Percentiles rank a stretch among this genome's conserved stretches.
Conservation (phyloP, 768 basidiomycete genomes). For the Kondoa malvinella region DNA sequence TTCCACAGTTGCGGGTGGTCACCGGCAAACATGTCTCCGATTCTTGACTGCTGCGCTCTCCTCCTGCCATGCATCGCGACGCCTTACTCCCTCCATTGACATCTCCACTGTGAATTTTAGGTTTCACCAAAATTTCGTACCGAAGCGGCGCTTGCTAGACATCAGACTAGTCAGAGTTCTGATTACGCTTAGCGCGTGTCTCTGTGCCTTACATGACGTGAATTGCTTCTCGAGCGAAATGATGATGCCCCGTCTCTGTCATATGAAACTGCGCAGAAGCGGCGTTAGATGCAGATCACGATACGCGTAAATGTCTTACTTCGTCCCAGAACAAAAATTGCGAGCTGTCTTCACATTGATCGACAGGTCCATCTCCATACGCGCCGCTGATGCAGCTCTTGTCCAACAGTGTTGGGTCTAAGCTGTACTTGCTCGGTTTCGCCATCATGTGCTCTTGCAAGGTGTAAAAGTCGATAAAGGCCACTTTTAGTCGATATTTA, state of each 20-base stretch:
- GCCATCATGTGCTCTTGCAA: not conserved
- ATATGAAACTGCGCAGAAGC: not conserved
- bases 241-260: not conserved
- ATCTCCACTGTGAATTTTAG: not conserved
- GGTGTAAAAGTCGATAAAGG: slow-evolving; percentile 4
- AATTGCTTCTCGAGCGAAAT: not conserved
- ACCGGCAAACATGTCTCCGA: too few species aligned
- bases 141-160: not conserved
- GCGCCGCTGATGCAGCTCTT: not conserved
- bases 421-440: not conserved
- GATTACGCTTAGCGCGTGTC: too few species aligned
- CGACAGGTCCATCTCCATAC: not conserved
- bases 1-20: too few species aligned
- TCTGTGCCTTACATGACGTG: not conserved
- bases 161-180: not conserved
- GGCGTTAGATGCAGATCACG: not conserved
- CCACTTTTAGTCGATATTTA: not conserved
- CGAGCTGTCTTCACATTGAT: not conserved
- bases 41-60: too few species aligned
- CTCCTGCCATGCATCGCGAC: too few species aligned
- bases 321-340: not conserved
- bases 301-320: not conserved
- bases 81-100: not conserved
- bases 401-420: not conserved
- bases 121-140: not conserved